Conservation (phyloP, 768 basidiomycete genomes). For the Tylopilus sp. region DNA sequence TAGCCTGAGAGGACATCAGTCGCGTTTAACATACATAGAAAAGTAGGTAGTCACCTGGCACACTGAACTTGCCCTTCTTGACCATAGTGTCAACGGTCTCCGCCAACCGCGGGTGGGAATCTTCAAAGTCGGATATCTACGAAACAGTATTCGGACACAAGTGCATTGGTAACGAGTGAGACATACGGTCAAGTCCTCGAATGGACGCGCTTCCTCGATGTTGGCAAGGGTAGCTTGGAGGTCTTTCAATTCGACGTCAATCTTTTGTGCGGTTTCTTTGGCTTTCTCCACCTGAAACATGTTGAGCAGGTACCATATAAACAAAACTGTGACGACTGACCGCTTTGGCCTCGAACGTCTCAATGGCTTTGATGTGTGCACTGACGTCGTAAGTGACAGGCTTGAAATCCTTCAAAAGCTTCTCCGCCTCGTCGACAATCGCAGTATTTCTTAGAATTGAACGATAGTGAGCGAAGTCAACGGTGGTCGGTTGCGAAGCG, state of each 20-base stretch:
- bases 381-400: slow-evolving; percentile 90
- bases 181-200: slow-evolving; percentile 92
- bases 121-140: slow-evolving; percentile 84
- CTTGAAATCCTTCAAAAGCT: slow-evolving; percentile 83
- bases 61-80: slow-evolving; percentile 97
- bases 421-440: slow-evolving; percentile 91
- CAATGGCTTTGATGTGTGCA: slow-evolving; percentile 90
- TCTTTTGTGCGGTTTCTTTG: slow-evolving; percentile 84
- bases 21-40: not conserved
- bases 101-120: slow-evolving; percentile 88
- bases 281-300: slow-evolving; percentile 74
- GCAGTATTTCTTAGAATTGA: slow-evolving; percentile 88
- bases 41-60: slow-evolving; percentile 66
- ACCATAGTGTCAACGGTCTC: slow-evolving; percentile 94
- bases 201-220: slow-evolving; percentile 95
- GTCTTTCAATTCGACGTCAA: slow-evolving; percentile 86
- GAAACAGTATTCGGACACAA: not conserved
- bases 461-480: slow-evolving; percentile 93
- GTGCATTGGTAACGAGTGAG: not conserved
- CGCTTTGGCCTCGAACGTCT: slow-evolving; percentile 94
- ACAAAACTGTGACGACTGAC: slow-evolving; percentile 45
- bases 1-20: slow-evolving; percentile 50
- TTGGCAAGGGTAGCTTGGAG: slow-evolving; percentile 92
- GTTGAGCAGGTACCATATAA: slow-evolving; percentile 2
- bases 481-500: slow-evolving; percentile 67